Conservation (phyloP, 2,329 filamentous ascomycete genomes). For the Ophiostoma australiae region DNA sequence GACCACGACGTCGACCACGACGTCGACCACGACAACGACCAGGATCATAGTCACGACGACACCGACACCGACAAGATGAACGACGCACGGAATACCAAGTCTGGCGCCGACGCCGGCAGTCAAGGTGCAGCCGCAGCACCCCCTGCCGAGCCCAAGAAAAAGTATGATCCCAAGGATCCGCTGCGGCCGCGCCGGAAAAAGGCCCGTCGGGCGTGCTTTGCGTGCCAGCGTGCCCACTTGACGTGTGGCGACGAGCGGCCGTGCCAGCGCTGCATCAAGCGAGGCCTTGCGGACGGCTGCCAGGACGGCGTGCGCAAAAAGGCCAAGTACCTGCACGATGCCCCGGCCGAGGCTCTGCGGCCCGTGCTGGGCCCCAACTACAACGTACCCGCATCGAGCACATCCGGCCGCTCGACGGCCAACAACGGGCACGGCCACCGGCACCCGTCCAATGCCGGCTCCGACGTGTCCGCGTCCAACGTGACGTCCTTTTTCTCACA, state of each 20-base stretch:
- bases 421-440: constrained; percentile 39
- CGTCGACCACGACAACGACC: constrained; percentile 47
- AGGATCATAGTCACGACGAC: constrained; percentile 43
- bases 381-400: constrained; percentile 44
- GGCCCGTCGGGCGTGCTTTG: constrained; percentile 89
- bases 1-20: constrained; percentile 39
- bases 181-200: constrained; percentile 88
- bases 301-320: constrained; percentile 98
- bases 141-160: constrained; percentile 55
- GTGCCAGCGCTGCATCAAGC: constrained; percentile 89
- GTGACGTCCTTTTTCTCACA: constrained; percentile 44
- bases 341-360: constrained; percentile 79
- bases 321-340: constrained; percentile 97
- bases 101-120: constrained; percentile 21
- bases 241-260: constrained; percentile 96
- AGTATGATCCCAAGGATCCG: constrained; percentile 81
- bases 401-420: constrained; percentile 38
- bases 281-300: constrained; percentile 82
- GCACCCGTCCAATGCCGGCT: constrained; percentile 44
- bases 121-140: neutral
- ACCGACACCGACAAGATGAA: constrained; percentile 45
- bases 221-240: constrained; percentile 93
- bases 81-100: constrained; percentile 36
- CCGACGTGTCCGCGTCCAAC: constrained; percentile 42
- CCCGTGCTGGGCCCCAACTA: constrained; percentile 73